These are phyloP conservation scores for Pseudogymnoascus sp. DNA, from an alignment of 2,329 filamentous ascomycete species.

Conservation along the genomic window DNA sequence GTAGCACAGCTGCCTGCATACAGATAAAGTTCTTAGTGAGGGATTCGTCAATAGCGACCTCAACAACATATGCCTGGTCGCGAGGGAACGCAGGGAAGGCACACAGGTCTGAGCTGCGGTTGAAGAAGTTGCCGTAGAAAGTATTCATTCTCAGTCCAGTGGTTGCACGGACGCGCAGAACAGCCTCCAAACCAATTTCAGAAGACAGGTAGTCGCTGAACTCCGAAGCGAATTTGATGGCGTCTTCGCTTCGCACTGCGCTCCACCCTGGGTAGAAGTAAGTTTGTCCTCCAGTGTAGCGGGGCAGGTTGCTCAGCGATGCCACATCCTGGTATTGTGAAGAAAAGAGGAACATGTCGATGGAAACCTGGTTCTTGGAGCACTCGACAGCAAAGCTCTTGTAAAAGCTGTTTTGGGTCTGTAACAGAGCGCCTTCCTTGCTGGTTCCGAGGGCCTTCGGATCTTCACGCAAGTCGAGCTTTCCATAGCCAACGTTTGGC, in stretches of 20 bases:
- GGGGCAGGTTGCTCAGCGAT: conserved; percentile 85
- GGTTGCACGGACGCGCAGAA: conserved; percentile 88
- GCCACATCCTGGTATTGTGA: conserved; percentile 97
- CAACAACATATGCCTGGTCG: conserved; percentile 95
- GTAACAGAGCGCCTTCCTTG: conserved; percentile 79
- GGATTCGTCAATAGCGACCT: conserved; percentile 95
- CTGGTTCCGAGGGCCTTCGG: conserved; percentile 92
- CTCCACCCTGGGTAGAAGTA: conserved; percentile 99
- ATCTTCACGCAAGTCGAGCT: conserved; percentile 88
- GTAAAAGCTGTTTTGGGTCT: conserved; percentile 94
- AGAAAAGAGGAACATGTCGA: conserved; percentile 97
- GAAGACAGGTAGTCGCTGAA: conserved; percentile 96
- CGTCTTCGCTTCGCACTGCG: conserved; percentile 84
- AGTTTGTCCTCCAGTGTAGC: conserved; percentile 95
- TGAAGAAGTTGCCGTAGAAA: conserved; percentile 99
- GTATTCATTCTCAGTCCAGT: conserved; percentile 86
- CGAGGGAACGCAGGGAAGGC: conserved; percentile 96
- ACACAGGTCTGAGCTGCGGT: conserved; percentile 92
- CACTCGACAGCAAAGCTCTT: conserved; percentile 99
- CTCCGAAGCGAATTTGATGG: conserved; percentile 94
- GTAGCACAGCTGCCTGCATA: conserved; percentile 86
- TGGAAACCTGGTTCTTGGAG: conserved; percentile 96
- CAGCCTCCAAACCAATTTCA: conserved; percentile 92
- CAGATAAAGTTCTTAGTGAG: conserved; percentile 87
- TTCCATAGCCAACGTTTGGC: conserved; percentile 82